phyloP scores from a whole-genome alignment of 2,329 filamentous ascomycete genomes.

The Myriosclerotinia scirpicola region DNA sequence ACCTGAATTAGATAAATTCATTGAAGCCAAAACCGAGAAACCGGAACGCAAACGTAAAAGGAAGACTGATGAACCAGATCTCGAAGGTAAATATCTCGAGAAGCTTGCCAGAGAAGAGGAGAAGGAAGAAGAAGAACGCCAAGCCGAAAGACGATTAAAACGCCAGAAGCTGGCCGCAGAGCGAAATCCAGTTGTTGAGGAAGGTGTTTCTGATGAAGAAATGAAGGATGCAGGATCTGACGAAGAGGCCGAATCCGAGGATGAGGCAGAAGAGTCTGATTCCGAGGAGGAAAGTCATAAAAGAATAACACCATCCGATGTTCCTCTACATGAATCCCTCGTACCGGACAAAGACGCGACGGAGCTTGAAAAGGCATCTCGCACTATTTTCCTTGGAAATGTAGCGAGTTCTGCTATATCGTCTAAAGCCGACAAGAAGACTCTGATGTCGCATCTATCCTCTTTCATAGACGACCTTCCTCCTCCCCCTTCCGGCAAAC shows the following conservation, averaged over 20 bases:
- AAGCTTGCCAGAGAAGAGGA: conserved; percentile 62
- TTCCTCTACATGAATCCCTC: conserved; percentile 55
- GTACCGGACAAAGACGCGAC: conserved; percentile 52
- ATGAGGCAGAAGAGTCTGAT: conserved; percentile 34
- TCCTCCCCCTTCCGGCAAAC: conserved; percentile 46
- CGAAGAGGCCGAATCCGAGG: conserved; percentile 35
- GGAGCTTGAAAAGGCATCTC: conserved; percentile 80
- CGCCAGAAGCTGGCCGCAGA: conserved; percentile 51
- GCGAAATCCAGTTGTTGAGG: conserved; percentile 40
- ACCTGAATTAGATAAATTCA: conserved; percentile 44
- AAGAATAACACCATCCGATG: conserved; percentile 46
- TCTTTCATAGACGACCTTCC: conserved; percentile 64
- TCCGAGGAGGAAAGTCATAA: conserved; percentile 35
- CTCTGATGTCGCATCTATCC: conserved; percentile 72
- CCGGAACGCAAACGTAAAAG: conserved; percentile 61
- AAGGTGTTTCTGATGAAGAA: conserved; percentile 33
- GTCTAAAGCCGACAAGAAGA: conserved; percentile 78
- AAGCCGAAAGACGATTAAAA: conserved; percentile 48
- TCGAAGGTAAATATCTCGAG: conserved; percentile 69
- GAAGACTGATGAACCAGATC: conserved; percentile 61
- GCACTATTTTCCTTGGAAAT: conserved; percentile 92
- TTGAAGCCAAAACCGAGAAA: conserved; percentile 46
- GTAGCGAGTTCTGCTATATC: conserved; percentile 81
- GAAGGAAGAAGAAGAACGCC: conserved; percentile 51
- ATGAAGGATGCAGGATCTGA: conserved; percentile 33